Conservation (phyloP, 2,329 filamentous ascomycete genomes). For the Microsporum audouinii region DNA sequence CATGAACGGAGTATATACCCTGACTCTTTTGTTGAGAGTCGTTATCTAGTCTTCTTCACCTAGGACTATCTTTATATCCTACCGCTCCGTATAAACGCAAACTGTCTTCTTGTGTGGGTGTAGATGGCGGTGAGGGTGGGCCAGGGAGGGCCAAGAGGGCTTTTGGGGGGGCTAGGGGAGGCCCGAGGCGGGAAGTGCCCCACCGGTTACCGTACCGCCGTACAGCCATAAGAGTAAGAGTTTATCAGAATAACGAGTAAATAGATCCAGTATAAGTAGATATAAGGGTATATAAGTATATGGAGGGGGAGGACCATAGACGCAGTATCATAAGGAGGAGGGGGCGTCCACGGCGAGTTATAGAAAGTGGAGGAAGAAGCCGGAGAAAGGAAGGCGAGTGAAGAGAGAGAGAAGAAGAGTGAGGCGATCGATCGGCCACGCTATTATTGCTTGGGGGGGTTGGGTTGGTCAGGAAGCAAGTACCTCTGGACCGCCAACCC, state of each 20-base stretch:
- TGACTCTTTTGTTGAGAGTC: too few relatives aligned
- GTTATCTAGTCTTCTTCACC: too few relatives aligned
- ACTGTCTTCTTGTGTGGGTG: too few relatives aligned
- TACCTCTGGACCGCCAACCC: neutral
- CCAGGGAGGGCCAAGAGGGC: neutral
- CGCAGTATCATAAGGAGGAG: too few relatives aligned
- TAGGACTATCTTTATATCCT: too few relatives aligned
- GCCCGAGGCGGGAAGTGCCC: neutral
- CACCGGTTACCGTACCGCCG: neutral
- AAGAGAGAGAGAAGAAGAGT: neutral
- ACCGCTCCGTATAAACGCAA: too few relatives aligned
- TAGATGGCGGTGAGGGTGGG: neutral
- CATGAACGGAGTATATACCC: too few relatives aligned
- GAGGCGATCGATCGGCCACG: neutral
- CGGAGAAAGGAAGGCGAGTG: neutral
- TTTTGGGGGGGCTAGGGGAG: neutral
- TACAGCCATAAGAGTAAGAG: too few relatives aligned
- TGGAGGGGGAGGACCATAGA: too few relatives aligned
- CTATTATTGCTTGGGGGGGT: too few relatives aligned
- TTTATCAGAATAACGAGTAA: neutral
- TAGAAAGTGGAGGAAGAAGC: neutral
- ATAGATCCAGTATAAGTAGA: neutral
- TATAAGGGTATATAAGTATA: neutral
- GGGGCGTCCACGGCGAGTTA: neutral
- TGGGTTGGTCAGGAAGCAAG: too few relatives aligned